phyloP scores from a whole-genome alignment of 2,329 filamentous ascomycete genomes.

The Penicillium brasilianum region DNA sequence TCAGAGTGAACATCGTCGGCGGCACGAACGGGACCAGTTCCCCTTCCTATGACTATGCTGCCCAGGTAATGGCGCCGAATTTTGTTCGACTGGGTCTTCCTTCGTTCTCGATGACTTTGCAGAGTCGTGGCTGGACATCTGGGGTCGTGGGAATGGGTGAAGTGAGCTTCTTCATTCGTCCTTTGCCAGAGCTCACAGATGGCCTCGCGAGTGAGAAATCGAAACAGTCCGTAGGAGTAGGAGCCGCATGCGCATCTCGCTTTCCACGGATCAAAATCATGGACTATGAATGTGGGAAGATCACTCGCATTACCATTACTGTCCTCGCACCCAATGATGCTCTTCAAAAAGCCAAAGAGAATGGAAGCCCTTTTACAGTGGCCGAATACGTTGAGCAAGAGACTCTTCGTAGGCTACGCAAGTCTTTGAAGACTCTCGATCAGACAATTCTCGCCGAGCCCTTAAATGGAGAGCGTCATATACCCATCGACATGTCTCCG shows the following conservation, averaged over 20 bases:
- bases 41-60: conserved; percentile 62
- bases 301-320: conserved; percentile 46
- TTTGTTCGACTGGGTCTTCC: conserved; percentile 58
- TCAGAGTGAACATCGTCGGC: conserved; percentile 56
- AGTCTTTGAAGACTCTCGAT: conserved; percentile 23
- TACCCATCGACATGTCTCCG: conserved; percentile 36
- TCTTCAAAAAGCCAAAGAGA: neutral
- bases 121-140: conserved; percentile 60
- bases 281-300: conserved; percentile 34
- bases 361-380: conserved; percentile 18
- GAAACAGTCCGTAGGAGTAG: neutral
- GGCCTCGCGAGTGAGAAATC: neutral
- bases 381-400: conserved; percentile 35
- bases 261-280: conserved; percentile 43
- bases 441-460: conserved; percentile 20
- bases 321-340: conserved; percentile 43
- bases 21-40: conserved; percentile 63
- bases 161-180: conserved; percentile 56
- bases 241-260: neutral
- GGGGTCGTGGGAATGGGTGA: conserved; percentile 54
- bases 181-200: conserved; percentile 35
- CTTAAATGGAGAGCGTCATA: neutral
- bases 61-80: conserved; percentile 61
- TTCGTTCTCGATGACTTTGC: conserved; percentile 47
- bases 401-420: conserved; percentile 24